Evolutionary conservation across 2,329 filamentous ascomycete genomes (phyloP).

Genomic region (Helminthosporium solani): DNA sequence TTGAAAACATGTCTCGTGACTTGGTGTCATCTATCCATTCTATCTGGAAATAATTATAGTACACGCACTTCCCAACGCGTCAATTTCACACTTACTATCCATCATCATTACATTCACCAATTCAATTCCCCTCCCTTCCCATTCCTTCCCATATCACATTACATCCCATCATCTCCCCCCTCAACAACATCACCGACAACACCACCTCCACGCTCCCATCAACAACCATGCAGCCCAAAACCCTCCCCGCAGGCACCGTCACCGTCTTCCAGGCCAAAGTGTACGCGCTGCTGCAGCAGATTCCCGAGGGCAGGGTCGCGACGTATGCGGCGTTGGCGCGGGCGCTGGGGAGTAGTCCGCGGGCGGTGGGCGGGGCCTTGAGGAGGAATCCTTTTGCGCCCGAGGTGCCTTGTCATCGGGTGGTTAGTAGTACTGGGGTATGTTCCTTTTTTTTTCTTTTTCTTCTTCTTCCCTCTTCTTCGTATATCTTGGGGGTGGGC

Average conservation of each 20-base stretch:
- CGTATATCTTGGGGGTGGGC: no score
- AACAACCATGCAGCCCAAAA: constrained; percentile 17
- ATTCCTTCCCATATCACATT: background rate
- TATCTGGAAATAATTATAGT: no score
- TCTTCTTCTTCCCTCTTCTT: no score
- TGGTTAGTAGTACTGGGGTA: constrained; percentile 71
- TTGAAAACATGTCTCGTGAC: constrained; percentile 37
- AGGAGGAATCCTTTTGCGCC: constrained; percentile 80
- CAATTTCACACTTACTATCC: no score
- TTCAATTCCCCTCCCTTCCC: no score
- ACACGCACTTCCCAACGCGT: no score
- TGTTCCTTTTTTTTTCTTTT: constrained; percentile 16
- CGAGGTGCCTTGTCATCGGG: constrained; percentile 76
- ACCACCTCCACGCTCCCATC: background rate
- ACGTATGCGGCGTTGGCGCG: constrained; percentile 74
- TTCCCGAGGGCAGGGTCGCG: constrained; percentile 72
- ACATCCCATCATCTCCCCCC: background rate
- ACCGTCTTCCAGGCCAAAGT: constrained; percentile 51
- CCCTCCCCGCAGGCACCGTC: constrained; percentile 23
- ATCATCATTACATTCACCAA: no score
- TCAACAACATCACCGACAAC: background rate
- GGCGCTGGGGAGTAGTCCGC: constrained; percentile 68
- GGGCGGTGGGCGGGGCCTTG: constrained; percentile 76
- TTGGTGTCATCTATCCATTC: constrained; percentile 17
- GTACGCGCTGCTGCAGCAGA: constrained; percentile 72